phyloP scores from a whole-genome alignment of 192 early-diverging fungal genomes.

The Entophlyctis luteolus region DNA sequence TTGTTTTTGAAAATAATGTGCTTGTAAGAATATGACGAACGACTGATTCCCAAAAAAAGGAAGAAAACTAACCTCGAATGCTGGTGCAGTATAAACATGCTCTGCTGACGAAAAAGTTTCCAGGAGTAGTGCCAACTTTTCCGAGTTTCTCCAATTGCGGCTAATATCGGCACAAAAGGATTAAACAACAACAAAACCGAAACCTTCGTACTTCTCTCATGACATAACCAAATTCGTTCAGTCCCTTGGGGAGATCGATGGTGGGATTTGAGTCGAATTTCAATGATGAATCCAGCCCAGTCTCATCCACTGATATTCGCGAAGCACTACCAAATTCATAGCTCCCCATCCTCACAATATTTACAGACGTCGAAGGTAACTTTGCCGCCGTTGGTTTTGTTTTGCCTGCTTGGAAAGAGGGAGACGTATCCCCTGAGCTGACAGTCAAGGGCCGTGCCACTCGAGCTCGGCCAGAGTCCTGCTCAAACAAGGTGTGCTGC shows the following conservation, averaged over 20 bases:
- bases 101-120: conserved; percentile 21
- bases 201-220: conserved; percentile 1
- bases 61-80: neutral
- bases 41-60: too few species aligned
- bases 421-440: neutral
- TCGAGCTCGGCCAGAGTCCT: neutral
- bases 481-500: too few species aligned
- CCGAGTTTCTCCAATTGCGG: conserved; percentile 14
- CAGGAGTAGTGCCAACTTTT: neutral
- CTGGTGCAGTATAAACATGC: conserved; percentile 3
- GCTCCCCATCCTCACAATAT: too few species aligned
- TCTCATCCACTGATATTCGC: neutral
- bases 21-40: neutral
- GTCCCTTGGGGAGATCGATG: neutral
- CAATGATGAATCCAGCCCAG: neutral
- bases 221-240: conserved; percentile 13
- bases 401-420: neutral
- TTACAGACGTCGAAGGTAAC: too few species aligned
- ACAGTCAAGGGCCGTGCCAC: neutral
- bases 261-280: neutral
- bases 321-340: too few species aligned
- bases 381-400: neutral
- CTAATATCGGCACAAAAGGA: neutral
- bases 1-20: neutral
- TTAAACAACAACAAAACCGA: neutral